Percentiles rank a stretch among this genome's conserved stretches.
These are phyloP conservation scores for Anisogramma anomala DNA, from an alignment of 2,329 filamentous ascomycete genomes.

Conservation along the genomic window DNA sequence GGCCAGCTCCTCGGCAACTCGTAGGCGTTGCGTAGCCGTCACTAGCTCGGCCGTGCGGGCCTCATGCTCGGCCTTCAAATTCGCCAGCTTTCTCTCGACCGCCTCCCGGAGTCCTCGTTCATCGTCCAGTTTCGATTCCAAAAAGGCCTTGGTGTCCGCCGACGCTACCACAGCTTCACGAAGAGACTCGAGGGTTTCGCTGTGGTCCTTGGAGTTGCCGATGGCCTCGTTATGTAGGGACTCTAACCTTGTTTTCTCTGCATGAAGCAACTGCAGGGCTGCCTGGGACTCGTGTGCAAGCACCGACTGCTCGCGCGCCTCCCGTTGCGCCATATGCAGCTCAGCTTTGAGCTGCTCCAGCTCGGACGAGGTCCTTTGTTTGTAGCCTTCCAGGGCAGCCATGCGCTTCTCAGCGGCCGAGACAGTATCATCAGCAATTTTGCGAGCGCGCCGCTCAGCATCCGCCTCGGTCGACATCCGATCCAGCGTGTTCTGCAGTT, in stretches of 20 bases:
- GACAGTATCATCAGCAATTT: constrained; percentile 79
- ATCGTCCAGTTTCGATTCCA: constrained; percentile 74
- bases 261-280: constrained; percentile 59
- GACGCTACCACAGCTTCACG: constrained; percentile 70
- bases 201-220: constrained; percentile 57
- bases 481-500: constrained; percentile 68
- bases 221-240: constrained; percentile 56
- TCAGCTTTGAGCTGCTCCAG: constrained; percentile 77
- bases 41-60: constrained; percentile 68
- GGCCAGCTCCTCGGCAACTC: constrained; percentile 77
- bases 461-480: constrained; percentile 58
- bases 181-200: constrained; percentile 60
- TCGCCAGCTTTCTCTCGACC: constrained; percentile 64
- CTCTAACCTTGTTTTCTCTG: constrained; percentile 75
- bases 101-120: constrained; percentile 66
- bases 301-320: constrained; percentile 72
- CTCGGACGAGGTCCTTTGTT: constrained; percentile 73
- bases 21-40: constrained; percentile 58
- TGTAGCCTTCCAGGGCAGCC: constrained; percentile 70
- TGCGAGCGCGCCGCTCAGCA: constrained; percentile 67
- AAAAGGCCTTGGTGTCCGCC: constrained; percentile 58
- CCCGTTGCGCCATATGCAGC: constrained; percentile 66
- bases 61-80: constrained; percentile 75
- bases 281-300: constrained; percentile 65
- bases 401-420: constrained; percentile 74